Percentiles rank a stretch among this genome's conserved stretches.
These are phyloP conservation scores for Narthecium ossifragum DNA, from an alignment of 106 monocot genomes.

Conservation along the genomic window DNA sequence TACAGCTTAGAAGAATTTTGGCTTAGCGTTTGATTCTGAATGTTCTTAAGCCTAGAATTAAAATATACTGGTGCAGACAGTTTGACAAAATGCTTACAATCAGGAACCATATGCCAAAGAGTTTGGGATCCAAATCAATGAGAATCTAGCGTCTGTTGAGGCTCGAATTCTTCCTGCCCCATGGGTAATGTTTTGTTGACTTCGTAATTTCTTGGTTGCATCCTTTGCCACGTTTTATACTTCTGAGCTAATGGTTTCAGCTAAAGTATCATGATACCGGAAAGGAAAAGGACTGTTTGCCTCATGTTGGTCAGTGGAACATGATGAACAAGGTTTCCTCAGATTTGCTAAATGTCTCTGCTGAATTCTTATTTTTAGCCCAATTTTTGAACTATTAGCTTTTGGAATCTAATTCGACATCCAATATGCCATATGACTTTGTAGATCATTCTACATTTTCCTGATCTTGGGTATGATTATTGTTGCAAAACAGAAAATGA, in stretches of 20 bases:
- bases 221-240: neutral
- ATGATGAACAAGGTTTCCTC: slow-evolving; percentile 54
- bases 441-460: neutral
- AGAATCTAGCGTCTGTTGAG: slow-evolving; percentile 44
- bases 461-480: neutral
- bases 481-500: slow-evolving; percentile 43
- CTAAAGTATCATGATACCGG: slow-evolving; percentile 60
- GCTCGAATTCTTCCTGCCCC: slow-evolving; percentile 63
- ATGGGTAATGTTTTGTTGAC: slow-evolving; percentile 21
- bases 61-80: slow-evolving; percentile 21
- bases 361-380: neutral
- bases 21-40: neutral
- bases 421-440: no score
- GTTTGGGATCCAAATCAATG: slow-evolving; percentile 55
- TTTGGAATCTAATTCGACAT: no score
- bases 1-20: neutral
- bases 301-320: slow-evolving; percentile 63
- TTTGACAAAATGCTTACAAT: slow-evolving; percentile 43
- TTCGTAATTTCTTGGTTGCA: neutral
- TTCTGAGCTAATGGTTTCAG: slow-evolving; percentile 9
- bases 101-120: slow-evolving; percentile 51
- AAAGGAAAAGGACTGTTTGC: slow-evolving; percentile 46
- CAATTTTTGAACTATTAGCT: no score
- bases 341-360: neutral
- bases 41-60: neutral